Conservation (phyloP, 768 basidiomycete genomes). For the Leccinum variicolor region DNA sequence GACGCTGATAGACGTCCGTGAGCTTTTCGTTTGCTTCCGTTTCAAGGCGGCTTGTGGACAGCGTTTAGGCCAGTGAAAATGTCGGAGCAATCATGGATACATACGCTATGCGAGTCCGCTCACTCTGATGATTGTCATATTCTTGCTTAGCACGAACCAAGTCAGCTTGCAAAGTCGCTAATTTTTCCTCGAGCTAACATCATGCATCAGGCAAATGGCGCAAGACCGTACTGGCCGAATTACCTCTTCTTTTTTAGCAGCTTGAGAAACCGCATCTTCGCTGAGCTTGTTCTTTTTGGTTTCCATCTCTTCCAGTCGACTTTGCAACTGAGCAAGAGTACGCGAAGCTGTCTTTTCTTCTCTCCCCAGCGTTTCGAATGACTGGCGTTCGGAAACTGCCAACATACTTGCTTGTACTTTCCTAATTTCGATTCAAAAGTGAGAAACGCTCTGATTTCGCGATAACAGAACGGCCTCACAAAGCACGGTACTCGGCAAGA, state of each 20-base stretch:
- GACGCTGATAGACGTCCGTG: conserved; percentile 72
- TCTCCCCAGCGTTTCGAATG: conserved; percentile 73
- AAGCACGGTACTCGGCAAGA: conserved; percentile 69
- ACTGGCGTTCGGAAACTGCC: conserved; percentile 85
- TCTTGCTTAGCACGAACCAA: conserved; percentile 69
- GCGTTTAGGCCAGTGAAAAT: background rate
- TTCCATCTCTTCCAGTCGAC: conserved; percentile 64
- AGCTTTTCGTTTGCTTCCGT: conserved; percentile 92
- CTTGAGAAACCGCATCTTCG: conserved; percentile 50
- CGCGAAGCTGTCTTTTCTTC: conserved; percentile 77
- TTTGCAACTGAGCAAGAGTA: conserved; percentile 59
- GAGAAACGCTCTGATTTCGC: background rate
- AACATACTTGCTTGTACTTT: conserved; percentile 76
- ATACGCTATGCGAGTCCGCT: conserved; percentile 75
- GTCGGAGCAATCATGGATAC: background rate
- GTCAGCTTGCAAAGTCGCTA: conserved; percentile 53
- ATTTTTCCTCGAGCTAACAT: conserved; percentile 54
- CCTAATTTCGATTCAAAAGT: conserved; percentile 36
- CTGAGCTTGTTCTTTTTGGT: conserved; percentile 53
- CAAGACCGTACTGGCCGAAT: too few species aligned
- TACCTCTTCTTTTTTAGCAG: conserved; percentile 58
- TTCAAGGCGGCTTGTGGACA: conserved; percentile 69
- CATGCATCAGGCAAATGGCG: background rate
- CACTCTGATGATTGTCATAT: conserved; percentile 81
- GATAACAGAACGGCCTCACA: conserved; percentile 12